phyloP scores from a whole-genome alignment of 441 rosid genomes.

The Adansonia madagascariensis region DNA sequence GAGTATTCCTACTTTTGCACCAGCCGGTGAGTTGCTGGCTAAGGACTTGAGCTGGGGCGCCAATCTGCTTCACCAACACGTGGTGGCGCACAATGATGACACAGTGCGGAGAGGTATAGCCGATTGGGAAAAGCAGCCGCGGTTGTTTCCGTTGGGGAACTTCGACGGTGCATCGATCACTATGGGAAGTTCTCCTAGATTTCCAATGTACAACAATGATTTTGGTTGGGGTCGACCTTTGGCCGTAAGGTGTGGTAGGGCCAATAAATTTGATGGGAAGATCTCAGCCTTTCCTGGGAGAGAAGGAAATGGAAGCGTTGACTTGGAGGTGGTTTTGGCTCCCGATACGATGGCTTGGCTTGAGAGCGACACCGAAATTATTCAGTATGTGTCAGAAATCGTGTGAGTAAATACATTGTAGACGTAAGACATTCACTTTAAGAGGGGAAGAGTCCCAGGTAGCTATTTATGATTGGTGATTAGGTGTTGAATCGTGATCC shows the following conservation, averaged over 20 bases:
- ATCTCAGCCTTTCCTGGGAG: constrained; percentile 90
- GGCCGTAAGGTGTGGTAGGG: constrained; percentile 85
- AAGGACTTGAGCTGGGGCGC: constrained; percentile 67
- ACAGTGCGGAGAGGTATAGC: constrained; percentile 67
- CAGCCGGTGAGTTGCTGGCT: constrained; percentile 57
- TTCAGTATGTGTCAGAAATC: constrained; percentile 68
- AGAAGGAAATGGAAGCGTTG: constrained; percentile 81
- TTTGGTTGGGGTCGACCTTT: constrained; percentile 93
- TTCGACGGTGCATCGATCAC: constrained; percentile 91
- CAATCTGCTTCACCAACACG: constrained; percentile 65
- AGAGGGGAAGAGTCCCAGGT: too few relatives aligned
- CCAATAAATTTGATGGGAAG: constrained; percentile 93
- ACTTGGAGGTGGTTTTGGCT: constrained; percentile 84
- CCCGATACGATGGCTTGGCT: constrained; percentile 67
- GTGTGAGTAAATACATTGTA: not conserved
- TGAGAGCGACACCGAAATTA: constrained; percentile 69
- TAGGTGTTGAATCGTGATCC: too few relatives aligned
- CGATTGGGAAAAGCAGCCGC: constrained; percentile 74
- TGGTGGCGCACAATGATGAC: constrained; percentile 64
- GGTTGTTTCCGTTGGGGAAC: constrained; percentile 86
- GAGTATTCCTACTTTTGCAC: constrained; percentile 73
- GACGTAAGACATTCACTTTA: too few relatives aligned
- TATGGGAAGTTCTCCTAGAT: constrained; percentile 96
- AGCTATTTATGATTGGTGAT: too few relatives aligned
- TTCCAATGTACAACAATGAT: constrained; percentile 90